Percentiles rank a stretch among this genome's conserved stretches.
Conservation (phyloP, 176 grass and related monocot species). For the Oryza brachyantha region DNA sequence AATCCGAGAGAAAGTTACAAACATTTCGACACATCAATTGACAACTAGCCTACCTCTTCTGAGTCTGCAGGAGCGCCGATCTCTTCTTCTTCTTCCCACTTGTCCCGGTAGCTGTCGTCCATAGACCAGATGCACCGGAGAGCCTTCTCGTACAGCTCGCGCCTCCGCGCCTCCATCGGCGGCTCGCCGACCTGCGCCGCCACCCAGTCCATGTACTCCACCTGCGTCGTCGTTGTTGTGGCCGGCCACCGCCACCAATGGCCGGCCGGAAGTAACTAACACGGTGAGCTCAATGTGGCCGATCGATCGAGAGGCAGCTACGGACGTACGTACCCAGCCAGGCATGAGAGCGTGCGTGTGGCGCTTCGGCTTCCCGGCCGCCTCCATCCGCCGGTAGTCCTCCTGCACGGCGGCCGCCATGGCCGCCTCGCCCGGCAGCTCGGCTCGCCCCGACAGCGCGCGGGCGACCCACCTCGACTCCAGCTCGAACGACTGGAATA, state of each 20-base stretch:
- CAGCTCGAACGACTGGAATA: slow-evolving; percentile 41
- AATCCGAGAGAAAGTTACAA: too few species aligned
- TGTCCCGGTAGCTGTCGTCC: slow-evolving; percentile 29
- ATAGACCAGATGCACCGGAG: slow-evolving; percentile 23
- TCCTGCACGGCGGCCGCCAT: slow-evolving; percentile 41
- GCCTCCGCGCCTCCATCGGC: slow-evolving; percentile 14
- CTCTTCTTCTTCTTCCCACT: slow-evolving; percentile 21
- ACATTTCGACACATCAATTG: too few species aligned
- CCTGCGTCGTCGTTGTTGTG: background rate
- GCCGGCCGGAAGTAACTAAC: too few species aligned
- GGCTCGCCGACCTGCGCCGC: slow-evolving; percentile 32
- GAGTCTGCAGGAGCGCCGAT: too few species aligned
- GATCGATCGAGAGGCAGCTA: too few species aligned
- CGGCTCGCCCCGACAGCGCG: slow-evolving; percentile 30
- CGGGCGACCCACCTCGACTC: slow-evolving; percentile 53
- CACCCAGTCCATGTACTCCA: slow-evolving; percentile 56
- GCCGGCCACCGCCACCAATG: background rate
- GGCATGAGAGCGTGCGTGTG: slow-evolving; percentile 46
- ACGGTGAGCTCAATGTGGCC: too few species aligned
- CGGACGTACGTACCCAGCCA: slow-evolving; percentile 22
- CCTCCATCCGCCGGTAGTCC: slow-evolving; percentile 39
- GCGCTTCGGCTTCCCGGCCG: slow-evolving; percentile 32
- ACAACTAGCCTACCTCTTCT: too few species aligned
- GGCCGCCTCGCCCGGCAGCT: slow-evolving; percentile 35
- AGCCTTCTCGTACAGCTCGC: slow-evolving; percentile 24